Evolutionary conservation across 78 protist species (phyloP).

Genomic region (slime mould (Dictyostelium discoideum)): DNA sequence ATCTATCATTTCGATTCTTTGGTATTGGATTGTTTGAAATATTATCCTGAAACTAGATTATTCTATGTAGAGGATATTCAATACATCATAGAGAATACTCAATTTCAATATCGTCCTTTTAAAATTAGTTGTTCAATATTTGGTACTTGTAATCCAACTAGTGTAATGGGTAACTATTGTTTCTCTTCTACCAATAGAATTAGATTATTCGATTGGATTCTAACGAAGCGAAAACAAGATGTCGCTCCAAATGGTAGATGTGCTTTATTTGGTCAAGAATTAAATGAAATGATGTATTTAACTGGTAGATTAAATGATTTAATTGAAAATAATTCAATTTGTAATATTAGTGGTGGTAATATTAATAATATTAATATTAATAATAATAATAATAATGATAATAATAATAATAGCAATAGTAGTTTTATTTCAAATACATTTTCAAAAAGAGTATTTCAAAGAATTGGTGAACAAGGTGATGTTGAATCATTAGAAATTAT

Average conservation of each 20-base stretch:
- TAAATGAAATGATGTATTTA: conserved; percentile 13
- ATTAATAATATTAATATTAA: not conserved
- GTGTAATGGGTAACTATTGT: not conserved
- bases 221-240: not conserved
- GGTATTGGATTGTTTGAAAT: conserved; percentile 12
- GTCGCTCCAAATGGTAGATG: conserved; percentile 1
- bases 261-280: conserved; percentile 11
- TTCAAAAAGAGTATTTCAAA: not conserved
- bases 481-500: not conserved
- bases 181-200: conserved; percentile 6
- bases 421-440: not conserved
- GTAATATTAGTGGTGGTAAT: not conserved
- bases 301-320: conserved; percentile 9
- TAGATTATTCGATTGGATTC: conserved; percentile 3
- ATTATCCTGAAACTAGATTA: not conserved
- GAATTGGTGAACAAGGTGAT: conserved; percentile 14
- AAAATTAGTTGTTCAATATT: conserved; percentile 6
- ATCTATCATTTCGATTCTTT: not conserved
- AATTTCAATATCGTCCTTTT: not conserved
- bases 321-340: not conserved
- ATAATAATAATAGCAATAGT: not conserved
- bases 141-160: conserved; percentile 3
- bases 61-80: not conserved
- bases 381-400: not conserved
- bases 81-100: not conserved